Base-by-base conservation (phyloP, 345 rosid genomes). In the Rubroshorea leprosula region DNA sequence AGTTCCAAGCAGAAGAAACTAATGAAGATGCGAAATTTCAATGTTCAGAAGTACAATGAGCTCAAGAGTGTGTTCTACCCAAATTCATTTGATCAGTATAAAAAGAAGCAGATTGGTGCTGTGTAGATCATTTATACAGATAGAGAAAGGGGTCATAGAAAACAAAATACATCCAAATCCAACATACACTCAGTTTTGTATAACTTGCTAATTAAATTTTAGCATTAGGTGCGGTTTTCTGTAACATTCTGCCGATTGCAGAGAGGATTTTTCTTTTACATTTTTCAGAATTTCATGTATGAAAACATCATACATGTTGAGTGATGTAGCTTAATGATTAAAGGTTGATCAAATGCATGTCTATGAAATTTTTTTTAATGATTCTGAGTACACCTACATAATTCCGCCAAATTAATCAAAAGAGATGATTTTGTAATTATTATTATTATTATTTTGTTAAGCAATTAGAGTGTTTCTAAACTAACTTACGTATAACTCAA, bases 1-100 rank as follows among this genome's bases (percentile, higher is more conserved):
- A 52, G 24, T 1, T 72, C 84, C 23, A 90, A 81, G 72, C 97
- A 77, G 78, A 76, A 74, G 63, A 72, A 72, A 60, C 80, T 90
- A 18, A 73, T 82, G 76, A 60, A 65, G 49, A 45, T 58, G n/a
- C 71, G 66, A 0, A 73, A 76, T 31, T 90, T 90, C 46, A 77
- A 94, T 49, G 22, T 74, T 15, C 57, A 52, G 57, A 83, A 87
- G 78, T 90, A 85, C 43, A 23, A 72, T 61, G 78, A 84, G 74
- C 86, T 94, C 6, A 61, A 67, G 49, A 79, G 65, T 56, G 51
- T 74, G 12, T 62, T 73, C 52, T 31, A 64, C 44, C 81, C 81
- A 0, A 51, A 68, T 45, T 25, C 71, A 55, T 47, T 58, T 49
- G 62, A 44, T 57, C 57, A 44, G 45, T 29, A 25, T 39, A 55